These are phyloP conservation scores for Lycium ferocissimum DNA, from an alignment of 257 asterid species.

Conservation along the genomic window DNA sequence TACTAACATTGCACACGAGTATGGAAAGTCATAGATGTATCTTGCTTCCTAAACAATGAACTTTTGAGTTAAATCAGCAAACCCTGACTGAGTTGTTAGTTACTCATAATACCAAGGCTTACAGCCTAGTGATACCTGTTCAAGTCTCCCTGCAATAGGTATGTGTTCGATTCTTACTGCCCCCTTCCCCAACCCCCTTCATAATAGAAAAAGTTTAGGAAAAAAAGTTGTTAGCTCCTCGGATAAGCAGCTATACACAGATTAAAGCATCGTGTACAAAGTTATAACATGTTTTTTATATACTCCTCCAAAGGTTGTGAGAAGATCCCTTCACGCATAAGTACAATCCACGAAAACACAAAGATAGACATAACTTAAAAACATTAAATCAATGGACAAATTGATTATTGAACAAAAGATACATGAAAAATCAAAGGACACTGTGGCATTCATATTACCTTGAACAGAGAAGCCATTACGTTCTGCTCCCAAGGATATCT, in stretches of 20 bases:
- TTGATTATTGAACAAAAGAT: not conserved
- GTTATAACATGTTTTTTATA: not conserved
- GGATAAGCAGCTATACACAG: not conserved
- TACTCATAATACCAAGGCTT: not conserved
- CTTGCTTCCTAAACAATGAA: not conserved
- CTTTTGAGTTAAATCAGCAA: not conserved
- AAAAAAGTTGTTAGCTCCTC: not conserved
- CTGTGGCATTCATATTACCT: slow-evolving; percentile 36
- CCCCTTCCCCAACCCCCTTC: not conserved
- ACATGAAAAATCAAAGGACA: not conserved
- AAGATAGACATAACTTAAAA: not conserved
- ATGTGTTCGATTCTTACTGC: not conserved
- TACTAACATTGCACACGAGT: not conserved
- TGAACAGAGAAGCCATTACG: slow-evolving; percentile 49
- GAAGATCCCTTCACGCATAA: not conserved
- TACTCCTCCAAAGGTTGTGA: not conserved
- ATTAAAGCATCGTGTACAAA: not conserved
- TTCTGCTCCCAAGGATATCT: not conserved
- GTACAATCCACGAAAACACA: not conserved
- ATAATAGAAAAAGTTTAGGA: not conserved
- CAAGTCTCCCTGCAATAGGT: not conserved
- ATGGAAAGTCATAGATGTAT: not conserved
- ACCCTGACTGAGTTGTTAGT: not conserved
- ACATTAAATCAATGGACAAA: slow-evolving; percentile 11
- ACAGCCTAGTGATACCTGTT: not conserved